Conservation (phyloP, 495 filamentous ascomycete species). For the Acidiella bohemica region DNA sequence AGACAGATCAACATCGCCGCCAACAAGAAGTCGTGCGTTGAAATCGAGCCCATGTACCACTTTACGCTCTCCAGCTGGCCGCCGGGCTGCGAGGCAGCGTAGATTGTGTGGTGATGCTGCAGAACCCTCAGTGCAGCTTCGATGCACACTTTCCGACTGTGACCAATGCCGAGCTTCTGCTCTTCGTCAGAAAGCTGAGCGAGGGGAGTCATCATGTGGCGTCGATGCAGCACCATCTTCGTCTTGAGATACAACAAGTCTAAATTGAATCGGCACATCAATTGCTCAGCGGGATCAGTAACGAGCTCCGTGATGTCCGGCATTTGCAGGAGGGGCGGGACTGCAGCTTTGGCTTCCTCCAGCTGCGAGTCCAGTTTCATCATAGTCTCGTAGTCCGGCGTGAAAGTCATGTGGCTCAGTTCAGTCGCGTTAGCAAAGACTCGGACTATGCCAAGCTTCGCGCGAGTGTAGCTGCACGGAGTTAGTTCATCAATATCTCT, state of each 20-base stretch:
- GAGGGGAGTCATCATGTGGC: slow-evolving; percentile 23
- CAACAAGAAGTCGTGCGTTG: slow-evolving; percentile 36
- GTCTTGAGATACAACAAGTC: slow-evolving; percentile 33
- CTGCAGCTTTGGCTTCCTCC: slow-evolving; percentile 25
- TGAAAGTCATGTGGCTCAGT: slow-evolving; percentile 26
- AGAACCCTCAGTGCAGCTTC: slow-evolving; percentile 34
- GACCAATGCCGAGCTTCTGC: slow-evolving; percentile 15
- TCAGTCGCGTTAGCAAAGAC: slow-evolving; percentile 37
- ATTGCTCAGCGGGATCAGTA: slow-evolving; percentile 28
- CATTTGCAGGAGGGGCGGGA: slow-evolving; percentile 27
- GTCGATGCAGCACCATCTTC: slow-evolving; percentile 33
- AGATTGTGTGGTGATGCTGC: slow-evolving; percentile 27
- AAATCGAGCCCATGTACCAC: slow-evolving; percentile 37
- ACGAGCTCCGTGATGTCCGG: slow-evolving; percentile 30
- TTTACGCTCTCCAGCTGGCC: slow-evolving; percentile 33
- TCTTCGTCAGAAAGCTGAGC: slow-evolving; percentile 8
- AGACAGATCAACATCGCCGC: slow-evolving; percentile 42
- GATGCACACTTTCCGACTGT: slow-evolving; percentile 32
- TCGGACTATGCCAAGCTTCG: slow-evolving; percentile 29
- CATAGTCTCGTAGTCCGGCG: slow-evolving; percentile 28
- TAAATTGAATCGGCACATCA: slow-evolving; percentile 32
- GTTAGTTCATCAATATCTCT: slow-evolving; percentile 24
- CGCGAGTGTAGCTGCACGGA: slow-evolving; percentile 30
- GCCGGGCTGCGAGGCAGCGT: slow-evolving; percentile 27
- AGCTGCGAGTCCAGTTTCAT: slow-evolving; percentile 29